These are phyloP conservation scores for Carex scoparia DNA, from an alignment of 176 grass and related monocot species.

Conservation along the genomic window DNA sequence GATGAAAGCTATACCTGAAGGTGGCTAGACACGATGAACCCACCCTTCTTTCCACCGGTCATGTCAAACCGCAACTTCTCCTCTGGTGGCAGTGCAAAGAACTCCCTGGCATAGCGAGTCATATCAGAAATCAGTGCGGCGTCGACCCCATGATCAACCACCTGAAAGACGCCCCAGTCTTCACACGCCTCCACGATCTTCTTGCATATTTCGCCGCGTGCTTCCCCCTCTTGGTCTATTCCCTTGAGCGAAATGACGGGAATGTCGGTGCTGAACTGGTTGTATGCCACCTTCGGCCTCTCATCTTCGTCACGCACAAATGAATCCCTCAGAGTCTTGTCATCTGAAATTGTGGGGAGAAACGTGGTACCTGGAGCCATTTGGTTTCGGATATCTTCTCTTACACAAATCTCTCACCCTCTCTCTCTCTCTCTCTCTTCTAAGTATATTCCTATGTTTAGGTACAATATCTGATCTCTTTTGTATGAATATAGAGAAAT, in stretches of 20 bases:
- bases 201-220: constrained; percentile 47
- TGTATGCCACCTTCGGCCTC: constrained; percentile 82
- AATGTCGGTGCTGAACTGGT: constrained; percentile 77
- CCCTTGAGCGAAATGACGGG: constrained; percentile 69
- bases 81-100: constrained; percentile 71
- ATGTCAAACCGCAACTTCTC: constrained; percentile 85
- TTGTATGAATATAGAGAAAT: background rate
- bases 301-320: constrained; percentile 95
- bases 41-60: constrained; percentile 93
- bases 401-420: background rate
- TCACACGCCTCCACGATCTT: constrained; percentile 63
- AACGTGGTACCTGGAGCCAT: constrained; percentile 56
- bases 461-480: background rate
- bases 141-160: constrained; percentile 84
- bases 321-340: constrained; percentile 49
- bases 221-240: constrained; percentile 39
- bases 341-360: constrained; percentile 48
- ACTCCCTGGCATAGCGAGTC: constrained; percentile 47
- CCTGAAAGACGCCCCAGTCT: constrained; percentile 94
- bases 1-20: constrained; percentile 46
- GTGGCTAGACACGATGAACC: constrained; percentile 97
- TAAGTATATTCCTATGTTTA: background rate
- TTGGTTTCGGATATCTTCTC: background rate
- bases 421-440: background rate
- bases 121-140: constrained; percentile 45